Conservation (phyloP, 2,329 filamentous ascomycete genomes). For the Alternaria longipes region DNA sequence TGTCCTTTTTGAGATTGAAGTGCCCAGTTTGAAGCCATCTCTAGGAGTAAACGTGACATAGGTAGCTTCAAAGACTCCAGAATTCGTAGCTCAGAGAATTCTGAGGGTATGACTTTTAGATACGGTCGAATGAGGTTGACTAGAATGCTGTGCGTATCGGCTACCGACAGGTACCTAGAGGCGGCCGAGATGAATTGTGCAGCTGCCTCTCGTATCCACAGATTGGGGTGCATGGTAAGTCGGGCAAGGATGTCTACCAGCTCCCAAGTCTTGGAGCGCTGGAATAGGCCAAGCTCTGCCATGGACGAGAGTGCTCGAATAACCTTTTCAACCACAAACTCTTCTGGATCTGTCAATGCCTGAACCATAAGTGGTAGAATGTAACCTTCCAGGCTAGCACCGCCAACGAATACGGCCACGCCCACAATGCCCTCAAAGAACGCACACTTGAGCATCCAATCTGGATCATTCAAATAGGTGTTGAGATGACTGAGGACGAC, state of each 20-base stretch:
- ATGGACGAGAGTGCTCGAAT: constrained; percentile 88
- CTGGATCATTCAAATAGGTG: constrained; percentile 93
- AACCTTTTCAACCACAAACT: constrained; percentile 91
- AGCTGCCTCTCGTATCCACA: constrained; percentile 93
- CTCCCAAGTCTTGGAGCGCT: constrained; percentile 85
- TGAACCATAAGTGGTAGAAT: constrained; percentile 96
- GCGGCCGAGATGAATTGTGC: constrained; percentile 83
- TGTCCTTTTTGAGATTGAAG: constrained; percentile 78
- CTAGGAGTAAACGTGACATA: constrained; percentile 79
- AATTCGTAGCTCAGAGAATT: constrained; percentile 76
- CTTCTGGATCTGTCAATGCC: constrained; percentile 89
- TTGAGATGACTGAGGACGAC: constrained; percentile 96
- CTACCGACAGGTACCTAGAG: constrained; percentile 76
- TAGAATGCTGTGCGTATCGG: constrained; percentile 85
- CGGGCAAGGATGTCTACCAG: constrained; percentile 82
- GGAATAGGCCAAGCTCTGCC: constrained; percentile 86
- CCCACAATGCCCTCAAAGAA: constrained; percentile 97
- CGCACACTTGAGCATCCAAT: constrained; percentile 96
- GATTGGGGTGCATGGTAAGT: constrained; percentile 92
- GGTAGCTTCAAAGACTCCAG: constrained; percentile 86
- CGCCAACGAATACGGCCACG: constrained; percentile 89
- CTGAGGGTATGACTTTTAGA: constrained; percentile 75
- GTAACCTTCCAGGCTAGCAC: constrained; percentile 89
- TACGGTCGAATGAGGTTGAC: constrained; percentile 83
- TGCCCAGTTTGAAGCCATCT: constrained; percentile 88